A percentile compares a stretch with the other conserved stretches of the same genome.
Evolutionary conservation across 768 basidiomycete species (phyloP).

Genomic region (Lepiota brunneoincarnata): DNA sequence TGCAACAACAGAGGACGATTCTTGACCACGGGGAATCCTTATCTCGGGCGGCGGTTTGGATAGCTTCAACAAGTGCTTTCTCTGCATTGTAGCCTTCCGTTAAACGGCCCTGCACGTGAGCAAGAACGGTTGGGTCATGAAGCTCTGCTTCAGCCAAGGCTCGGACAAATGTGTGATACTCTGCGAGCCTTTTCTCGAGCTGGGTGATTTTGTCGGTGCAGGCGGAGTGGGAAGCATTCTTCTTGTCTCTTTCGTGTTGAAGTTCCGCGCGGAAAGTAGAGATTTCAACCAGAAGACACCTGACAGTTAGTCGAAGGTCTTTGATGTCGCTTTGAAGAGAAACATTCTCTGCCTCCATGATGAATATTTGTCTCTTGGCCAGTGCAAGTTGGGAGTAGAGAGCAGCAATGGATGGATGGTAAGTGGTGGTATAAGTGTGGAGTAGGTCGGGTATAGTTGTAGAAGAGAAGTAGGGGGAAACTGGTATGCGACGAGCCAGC

Average conservation of each 20-base stretch:
- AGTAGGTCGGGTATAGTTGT: not conserved
- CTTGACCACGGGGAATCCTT: conserved; percentile 37
- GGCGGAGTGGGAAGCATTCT: not conserved
- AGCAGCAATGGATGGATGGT: not conserved
- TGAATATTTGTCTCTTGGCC: conserved; percentile 1
- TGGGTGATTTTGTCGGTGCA: not conserved
- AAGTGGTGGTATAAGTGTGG: not conserved
- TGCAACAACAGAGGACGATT: conserved; percentile 32
- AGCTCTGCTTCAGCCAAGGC: conserved; percentile 32
- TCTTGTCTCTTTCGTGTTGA: not conserved
- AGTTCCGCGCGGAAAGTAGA: not conserved
- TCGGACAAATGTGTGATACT: conserved; percentile 25
- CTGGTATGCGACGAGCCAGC: not conserved
- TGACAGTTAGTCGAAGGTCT: not conserved
- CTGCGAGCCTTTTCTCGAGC: conserved; percentile 5
- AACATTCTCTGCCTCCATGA: conserved; percentile 3
- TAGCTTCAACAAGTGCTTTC: conserved; percentile 39
- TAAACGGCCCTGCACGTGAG: conserved; percentile 23
- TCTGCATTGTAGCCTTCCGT: conserved; percentile 33
- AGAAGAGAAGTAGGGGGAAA: not conserved
- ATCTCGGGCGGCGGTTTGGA: conserved; percentile 38
- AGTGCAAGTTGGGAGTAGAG: not conserved
- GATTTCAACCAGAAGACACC: not conserved
- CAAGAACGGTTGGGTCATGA: conserved; percentile 27
- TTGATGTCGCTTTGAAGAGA: not conserved